Percentiles rank a stretch among this genome's conserved stretches.
phyloP scores from a whole-genome alignment of 2,329 filamentous ascomycete genomes.

The Torrubiellomyces zombiae region DNA sequence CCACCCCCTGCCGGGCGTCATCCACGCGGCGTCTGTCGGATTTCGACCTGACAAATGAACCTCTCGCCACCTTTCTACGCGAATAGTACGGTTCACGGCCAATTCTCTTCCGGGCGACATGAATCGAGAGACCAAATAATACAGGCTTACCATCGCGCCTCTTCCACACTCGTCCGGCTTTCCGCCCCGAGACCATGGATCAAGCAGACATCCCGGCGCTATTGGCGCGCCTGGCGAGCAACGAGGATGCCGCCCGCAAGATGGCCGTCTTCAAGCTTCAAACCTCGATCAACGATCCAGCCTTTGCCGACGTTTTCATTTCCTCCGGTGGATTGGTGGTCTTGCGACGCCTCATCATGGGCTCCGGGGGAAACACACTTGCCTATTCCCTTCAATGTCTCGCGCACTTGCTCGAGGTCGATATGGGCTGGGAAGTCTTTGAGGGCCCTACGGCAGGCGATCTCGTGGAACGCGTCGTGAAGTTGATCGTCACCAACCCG shows the following conservation, averaged over 20 bases:
- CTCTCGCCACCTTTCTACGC: too few species aligned
- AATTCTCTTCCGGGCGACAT: too few species aligned
- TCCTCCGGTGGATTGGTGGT: constrained; percentile 70
- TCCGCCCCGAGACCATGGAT: constrained; percentile 29
- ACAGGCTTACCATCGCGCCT: too few species aligned
- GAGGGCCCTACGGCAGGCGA: constrained; percentile 45
- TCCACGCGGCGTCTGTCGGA: too few species aligned
- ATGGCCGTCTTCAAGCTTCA: constrained; percentile 99
- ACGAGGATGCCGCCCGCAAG: constrained; percentile 83
- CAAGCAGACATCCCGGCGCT: constrained; percentile 51
- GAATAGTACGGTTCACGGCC: too few species aligned
- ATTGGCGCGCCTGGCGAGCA: constrained; percentile 45
- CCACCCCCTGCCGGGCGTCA: too few species aligned
- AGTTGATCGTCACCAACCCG: constrained; percentile 86
- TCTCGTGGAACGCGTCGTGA: constrained; percentile 62
- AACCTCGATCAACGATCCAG: constrained; percentile 83
- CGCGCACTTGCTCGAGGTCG: constrained; percentile 75
- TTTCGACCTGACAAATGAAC: too few species aligned
- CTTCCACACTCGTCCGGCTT: constrained; percentile 2
- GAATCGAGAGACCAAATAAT: too few species aligned
- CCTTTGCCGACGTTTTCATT: constrained; percentile 94
- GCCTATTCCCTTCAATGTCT: constrained; percentile 89
- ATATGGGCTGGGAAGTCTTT: constrained; percentile 93
- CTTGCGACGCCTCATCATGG: constrained; percentile 68
- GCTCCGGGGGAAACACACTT: constrained; percentile 78